Base-by-base conservation (phyloP, 805 yeast genomes). In the Monosporozyma unispora region DNA sequence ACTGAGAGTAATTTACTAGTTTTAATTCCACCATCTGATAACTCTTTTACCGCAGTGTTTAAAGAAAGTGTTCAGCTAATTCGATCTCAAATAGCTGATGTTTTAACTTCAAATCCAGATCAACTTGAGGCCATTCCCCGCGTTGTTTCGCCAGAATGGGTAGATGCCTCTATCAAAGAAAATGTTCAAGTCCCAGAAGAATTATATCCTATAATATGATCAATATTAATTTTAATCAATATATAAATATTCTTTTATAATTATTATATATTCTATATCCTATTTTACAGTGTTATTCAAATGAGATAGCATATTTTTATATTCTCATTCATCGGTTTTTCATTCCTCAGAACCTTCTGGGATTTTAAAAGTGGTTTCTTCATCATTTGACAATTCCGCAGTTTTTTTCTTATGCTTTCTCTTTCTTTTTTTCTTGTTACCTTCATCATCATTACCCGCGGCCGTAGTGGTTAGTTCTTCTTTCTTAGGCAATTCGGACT, bases 61-160 rank as follows among this genome's bases (percentile, higher is more conserved):
- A 28, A n/a, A 21, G 22, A 38, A 5, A 38, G 27, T 11, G 14
- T 31, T 25, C 31, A 31, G 12, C 21, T 22, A 22, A 41, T 21
- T 9, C 41, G 29, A 41, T 14, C 28, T 14, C 33, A 38, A n/a
- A 38, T 38, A 3, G 10, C 10, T 21, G 11, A 7, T 6, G 8
- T 16, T 23, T 22, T 22, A n/a, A 18, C 4, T 3, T 14, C 21
- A 23, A 22, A 44, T 1, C 62, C n/a, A n/a, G n/a, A n/a, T n/a
- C n/a, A n/a, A n/a, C n/a, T n/a, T n/a, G n/a, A 58, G 4, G 39
- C 50, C 18, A 57, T 70, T 1, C 66, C 68, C 1, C 50, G 66
- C n/a, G 57, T 73, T 14, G 77, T 73, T 1, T 57, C 55, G 7
- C 35, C 57, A 6, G 48, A 51, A 1, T 75, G 80, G 79, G 55